These are phyloP conservation scores for Thraustochytrium sp. DNA, from an alignment of 352 stramenopile genomes.

Conservation along the genomic window DNA sequence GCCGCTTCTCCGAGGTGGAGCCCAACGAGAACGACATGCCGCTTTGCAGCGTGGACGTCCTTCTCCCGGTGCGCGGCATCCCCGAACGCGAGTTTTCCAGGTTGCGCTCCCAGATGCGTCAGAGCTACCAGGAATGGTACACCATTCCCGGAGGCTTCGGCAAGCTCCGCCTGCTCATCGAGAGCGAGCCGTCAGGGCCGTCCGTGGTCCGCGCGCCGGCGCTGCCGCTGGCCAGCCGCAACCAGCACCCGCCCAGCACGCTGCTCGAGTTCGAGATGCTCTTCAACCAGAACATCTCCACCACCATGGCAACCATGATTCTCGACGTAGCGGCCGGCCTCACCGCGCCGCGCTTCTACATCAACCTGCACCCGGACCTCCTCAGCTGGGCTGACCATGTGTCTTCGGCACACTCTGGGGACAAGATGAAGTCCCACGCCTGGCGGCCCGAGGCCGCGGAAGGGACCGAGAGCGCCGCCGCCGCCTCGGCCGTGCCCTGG, in stretches of 20 bases:
- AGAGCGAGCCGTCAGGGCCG: not conserved
- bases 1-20: not conserved
- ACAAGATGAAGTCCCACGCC: not conserved
- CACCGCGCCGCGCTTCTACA: not conserved
- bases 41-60: not conserved
- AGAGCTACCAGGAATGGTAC: not conserved
- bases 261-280: not conserved
- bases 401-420: not conserved
- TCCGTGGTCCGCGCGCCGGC: not conserved
- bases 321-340: not conserved
- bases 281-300: not conserved
- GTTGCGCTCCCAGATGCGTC: not conserved
- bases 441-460: not conserved
- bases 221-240: not conserved
- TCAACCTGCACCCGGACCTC: not conserved
- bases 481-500: not conserved
- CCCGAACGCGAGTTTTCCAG: not conserved
- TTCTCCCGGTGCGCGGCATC: not conserved
- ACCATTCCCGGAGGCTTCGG: not conserved
- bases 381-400: not conserved
- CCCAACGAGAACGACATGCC: not conserved
- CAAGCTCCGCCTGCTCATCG: not conserved
- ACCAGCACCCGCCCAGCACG: not conserved
- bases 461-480: not conserved
- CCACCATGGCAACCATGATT: no score